phyloP scores from a whole-genome alignment of 106 monocot genomes.

The Dioscorea dumetorum region DNA sequence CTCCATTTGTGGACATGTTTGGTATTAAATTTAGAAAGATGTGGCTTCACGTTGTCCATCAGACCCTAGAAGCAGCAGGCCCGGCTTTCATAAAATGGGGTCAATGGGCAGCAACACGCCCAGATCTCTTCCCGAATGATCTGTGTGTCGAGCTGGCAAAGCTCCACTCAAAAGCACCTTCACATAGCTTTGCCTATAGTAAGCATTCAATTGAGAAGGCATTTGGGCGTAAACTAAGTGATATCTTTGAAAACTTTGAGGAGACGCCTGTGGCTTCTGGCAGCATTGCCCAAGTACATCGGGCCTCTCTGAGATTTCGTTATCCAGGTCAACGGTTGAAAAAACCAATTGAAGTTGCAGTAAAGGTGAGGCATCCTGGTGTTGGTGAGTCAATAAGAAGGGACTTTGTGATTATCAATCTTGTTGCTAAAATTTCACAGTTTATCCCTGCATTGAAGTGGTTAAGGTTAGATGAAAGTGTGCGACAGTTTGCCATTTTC shows the following conservation, averaged over 20 bases:
- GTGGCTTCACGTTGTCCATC: slow-evolving; percentile 66
- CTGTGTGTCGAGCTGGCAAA: slow-evolving; percentile 64
- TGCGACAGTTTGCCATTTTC: slow-evolving; percentile 82
- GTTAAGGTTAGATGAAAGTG: slow-evolving; percentile 91
- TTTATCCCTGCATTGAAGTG: slow-evolving; percentile 68
- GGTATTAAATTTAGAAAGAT: slow-evolving; percentile 41
- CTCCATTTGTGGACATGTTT: slow-evolving; percentile 61
- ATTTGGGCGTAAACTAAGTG: slow-evolving; percentile 57
- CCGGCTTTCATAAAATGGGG: slow-evolving; percentile 99
- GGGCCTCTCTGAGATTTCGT: slow-evolving; percentile 54
- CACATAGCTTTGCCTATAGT: slow-evolving; percentile 60
- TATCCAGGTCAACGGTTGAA: slow-evolving; percentile 33
- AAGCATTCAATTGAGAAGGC: slow-evolving; percentile 73
- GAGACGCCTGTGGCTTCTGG: slow-evolving; percentile 86
- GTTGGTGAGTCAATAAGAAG: slow-evolving; percentile 73
- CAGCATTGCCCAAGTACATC: slow-evolving; percentile 84
- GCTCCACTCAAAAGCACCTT: slow-evolving; percentile 75
- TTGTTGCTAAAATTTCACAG: slow-evolving; percentile 60
- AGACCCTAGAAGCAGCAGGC: slow-evolving; percentile 64
- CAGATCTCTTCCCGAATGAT: slow-evolving; percentile 82
- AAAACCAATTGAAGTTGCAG: slow-evolving; percentile 60
- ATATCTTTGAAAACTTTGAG: slow-evolving; percentile 84
- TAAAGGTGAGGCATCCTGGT: slow-evolving; percentile 91
- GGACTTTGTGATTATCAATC: slow-evolving; percentile 76
- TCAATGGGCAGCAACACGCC: slow-evolving; percentile 93